Base-by-base conservation (phyloP, 331 rosid species). In the Prunus yedoensis region DNA sequence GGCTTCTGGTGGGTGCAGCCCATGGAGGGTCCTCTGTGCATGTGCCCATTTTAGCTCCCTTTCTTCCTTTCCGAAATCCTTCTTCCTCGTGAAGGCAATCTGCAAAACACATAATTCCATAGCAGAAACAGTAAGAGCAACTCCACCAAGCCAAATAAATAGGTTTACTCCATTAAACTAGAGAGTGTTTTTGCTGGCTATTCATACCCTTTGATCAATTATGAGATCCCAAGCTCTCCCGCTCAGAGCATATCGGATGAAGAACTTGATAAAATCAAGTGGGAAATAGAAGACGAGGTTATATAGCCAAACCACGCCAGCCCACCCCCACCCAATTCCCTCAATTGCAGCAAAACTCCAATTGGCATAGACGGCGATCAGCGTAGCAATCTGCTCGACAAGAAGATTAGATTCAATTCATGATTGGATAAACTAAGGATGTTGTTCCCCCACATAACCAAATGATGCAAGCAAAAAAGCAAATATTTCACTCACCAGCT, bases 271-370 rank as follows among this genome's bases (percentile, higher is more conserved):
- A 4, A 82, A 74, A 79, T 92, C 97, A 51, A 92, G 97, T 17
- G 97, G 96, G 70, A 92, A 47, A 76, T 85, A 92, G 71, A 86
- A 92, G 75, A 90, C 64, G 51, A 92, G 84, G 80, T 92, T 92
- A 69, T 92, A 92, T 11, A 92, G 89, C 97, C 97, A 92, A 49
- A 92, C 78, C 38, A 88, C 86, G 74, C 97, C 97, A 54, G 97
- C 97, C 97, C 97, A 92, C 41, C 97, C 92, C 96, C 97, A 92
- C 45, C 97, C 97, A 62, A 87, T 78, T 77, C 97, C 97, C 78
- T 84, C 85, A 41, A 92, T 83, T 8, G 91, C 92, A 1, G 97
- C 86, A 54, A 90, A 92, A 75, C 89, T 79, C 96, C 96, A 92
- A 68, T 76, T 79, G 35, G 96, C 93, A 43, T 92, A 92, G 35